Conservation (phyloP, 164 flowering plant species). For the Magnolia changhungtana region DNA sequence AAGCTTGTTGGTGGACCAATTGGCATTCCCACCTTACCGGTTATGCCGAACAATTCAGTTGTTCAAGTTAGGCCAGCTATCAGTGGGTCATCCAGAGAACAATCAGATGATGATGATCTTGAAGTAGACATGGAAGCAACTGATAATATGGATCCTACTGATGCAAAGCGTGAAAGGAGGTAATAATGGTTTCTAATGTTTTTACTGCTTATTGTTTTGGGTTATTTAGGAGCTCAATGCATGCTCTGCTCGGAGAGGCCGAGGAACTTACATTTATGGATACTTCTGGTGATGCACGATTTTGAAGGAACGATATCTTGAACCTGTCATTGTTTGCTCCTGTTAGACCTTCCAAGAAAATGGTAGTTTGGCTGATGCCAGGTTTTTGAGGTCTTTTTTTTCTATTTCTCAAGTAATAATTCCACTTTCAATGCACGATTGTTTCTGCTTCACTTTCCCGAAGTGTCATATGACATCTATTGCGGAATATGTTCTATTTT, state of each 20-base stretch:
- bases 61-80: constrained; percentile 44
- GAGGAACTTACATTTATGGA: not conserved
- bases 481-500: no score
- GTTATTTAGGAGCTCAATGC: not conserved
- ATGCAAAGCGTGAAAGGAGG: constrained; percentile 92
- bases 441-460: no score
- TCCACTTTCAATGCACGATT: no score
- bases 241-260: not conserved
- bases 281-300: not conserved
- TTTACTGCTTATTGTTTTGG: not conserved
- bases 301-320: no score
- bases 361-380: no score
- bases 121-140: constrained; percentile 64
- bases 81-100: constrained; percentile 86
- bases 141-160: constrained; percentile 60
- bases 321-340: no score
- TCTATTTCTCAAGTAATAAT: no score
- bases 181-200: constrained; percentile 21
- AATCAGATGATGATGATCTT: constrained; percentile 81
- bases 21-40: constrained; percentile 44
- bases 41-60: constrained; percentile 38
- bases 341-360: no score
- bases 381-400: no score
- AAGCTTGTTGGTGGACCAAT: constrained; percentile 43
- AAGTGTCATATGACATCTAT: no score